phyloP scores from a whole-genome alignment of 305 asterid genomes.

The Fraxinus latifolia region DNA sequence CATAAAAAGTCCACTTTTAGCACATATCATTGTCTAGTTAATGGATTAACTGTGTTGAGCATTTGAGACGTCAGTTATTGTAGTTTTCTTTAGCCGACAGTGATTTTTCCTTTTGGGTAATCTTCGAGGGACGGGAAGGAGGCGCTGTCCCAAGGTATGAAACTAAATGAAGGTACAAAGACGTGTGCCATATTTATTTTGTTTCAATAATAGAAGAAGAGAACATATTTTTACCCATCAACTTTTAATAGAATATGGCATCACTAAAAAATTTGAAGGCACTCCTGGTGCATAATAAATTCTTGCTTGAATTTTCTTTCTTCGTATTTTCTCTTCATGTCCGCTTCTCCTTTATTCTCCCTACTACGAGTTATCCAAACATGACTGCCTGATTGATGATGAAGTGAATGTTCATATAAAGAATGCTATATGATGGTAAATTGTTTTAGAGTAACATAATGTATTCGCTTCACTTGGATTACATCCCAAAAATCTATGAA shows the following conservation, averaged over 20 bases:
- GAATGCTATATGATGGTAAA: background rate
- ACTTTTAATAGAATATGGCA: background rate
- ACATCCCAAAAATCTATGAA: background rate
- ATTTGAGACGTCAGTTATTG: background rate
- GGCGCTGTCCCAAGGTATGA: background rate
- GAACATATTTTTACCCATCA: background rate
- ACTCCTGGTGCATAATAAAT: background rate
- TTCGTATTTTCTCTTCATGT: background rate
- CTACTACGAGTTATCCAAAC: background rate
- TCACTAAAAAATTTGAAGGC: background rate
- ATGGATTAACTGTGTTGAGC: background rate
- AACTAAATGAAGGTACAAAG: background rate
- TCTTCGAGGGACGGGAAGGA: background rate
- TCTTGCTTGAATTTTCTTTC: background rate
- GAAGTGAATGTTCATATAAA: background rate
- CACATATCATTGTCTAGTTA: background rate
- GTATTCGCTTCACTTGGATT: background rate
- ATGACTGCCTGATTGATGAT: background rate
- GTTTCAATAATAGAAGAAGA: background rate
- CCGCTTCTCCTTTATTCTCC: background rate
- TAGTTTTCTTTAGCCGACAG: background rate
- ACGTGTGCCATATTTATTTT: background rate
- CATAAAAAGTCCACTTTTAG: background rate
- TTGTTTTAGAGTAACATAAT: background rate
- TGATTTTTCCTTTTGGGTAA: background rate